Base-by-base conservation (phyloP, 257 asterid genomes). In the Misopates orontium region DNA sequence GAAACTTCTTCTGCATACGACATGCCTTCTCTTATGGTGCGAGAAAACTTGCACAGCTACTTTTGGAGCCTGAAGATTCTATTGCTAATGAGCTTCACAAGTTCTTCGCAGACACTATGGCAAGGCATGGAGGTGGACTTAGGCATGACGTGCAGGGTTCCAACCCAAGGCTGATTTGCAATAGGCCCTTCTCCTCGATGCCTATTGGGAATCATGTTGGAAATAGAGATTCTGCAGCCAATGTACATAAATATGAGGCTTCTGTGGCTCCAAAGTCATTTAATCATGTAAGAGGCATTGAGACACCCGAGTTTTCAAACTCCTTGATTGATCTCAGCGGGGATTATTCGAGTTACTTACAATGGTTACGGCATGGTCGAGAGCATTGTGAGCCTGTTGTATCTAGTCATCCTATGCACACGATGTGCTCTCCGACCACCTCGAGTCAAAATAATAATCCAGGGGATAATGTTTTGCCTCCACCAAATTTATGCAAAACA, bases 1-100 rank as follows among this genome's bases (percentile, higher is more conserved):
- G 95, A 63, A 91, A 87, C 76, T 91, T 80, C 73, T 91, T 67
- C 75, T 85, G 96, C 31, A 85, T 91, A 66, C 85, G 94, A 65
- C 88, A 95, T 62, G 98, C 98, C 47, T 85, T 91, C 73, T 79
- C 83, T 25, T 91, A 79, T 66, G 98, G 95, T 60, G 92, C 95
- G 47, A 77, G 82, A 67, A 89, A 87, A 67, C 96, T 91, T 31
- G 83, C 75, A 4, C 73, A 51, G 24, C 81, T 91, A 61, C 89
- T 91, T 48, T 9, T 48, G 41, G 86, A 79, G 73, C 80, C 90
- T 0, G 83, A 75, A 61, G 78, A 75, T 49, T 72, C 73, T 8
- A 81, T 88, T 44, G 80, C 78, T 44, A 67, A 47, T 24, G 98
- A 85, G 73, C 95, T 91, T 28, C 56, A 60, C 28, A 82, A 56